phyloP scores from a whole-genome alignment of 1,139 yeast genomes.

The Saccharomyces pastorianus region DNA sequence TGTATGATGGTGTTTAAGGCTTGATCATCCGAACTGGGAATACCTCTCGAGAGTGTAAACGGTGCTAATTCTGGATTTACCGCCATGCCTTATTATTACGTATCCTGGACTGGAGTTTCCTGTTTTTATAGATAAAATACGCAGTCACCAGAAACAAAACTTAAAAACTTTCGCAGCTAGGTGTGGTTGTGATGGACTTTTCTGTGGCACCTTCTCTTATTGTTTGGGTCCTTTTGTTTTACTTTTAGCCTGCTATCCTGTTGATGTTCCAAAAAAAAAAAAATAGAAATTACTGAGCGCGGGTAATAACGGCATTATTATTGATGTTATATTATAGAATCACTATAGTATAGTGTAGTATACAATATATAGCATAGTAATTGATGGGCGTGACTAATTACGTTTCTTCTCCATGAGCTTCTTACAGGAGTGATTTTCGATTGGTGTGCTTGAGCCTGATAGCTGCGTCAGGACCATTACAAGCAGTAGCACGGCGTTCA shows the following conservation, averaged over 20 bases:
- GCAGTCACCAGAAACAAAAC: neutral
- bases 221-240: neutral
- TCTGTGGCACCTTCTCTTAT: neutral
- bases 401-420: neutral
- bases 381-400: neutral
- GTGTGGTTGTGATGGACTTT: neutral
- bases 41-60: neutral
- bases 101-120: neutral
- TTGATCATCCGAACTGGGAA: neutral
- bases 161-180: neutral
- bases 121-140: neutral
- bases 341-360: neutral
- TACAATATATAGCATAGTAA: too few species aligned
- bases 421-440: neutral
- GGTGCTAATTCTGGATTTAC: neutral
- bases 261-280: neutral
- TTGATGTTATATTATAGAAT: too few species aligned
- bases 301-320: neutral
- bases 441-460: neutral
- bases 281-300: neutral
- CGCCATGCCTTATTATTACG: neutral
- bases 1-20: slow-evolving; percentile 1
- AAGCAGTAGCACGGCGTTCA: slow-evolving; percentile 18
- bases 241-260: neutral
- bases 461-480: slow-evolving; percentile 3